Evolutionary conservation across 1,139 yeast genomes (phyloP).

Genomic region (Candida tetrigidarum): DNA sequence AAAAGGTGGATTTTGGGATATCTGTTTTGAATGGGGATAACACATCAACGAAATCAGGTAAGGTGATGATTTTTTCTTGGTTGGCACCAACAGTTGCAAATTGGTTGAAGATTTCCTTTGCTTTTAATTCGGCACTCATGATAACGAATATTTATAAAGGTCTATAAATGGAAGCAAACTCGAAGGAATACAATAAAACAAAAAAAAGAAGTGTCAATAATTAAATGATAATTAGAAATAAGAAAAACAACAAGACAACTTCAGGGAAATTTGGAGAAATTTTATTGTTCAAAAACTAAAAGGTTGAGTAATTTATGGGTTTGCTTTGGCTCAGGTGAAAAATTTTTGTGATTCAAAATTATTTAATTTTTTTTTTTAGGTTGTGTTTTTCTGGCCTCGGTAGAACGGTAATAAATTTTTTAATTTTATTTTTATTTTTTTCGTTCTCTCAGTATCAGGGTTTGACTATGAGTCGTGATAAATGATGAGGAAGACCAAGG

Average conservation of each 20-base stretch:
- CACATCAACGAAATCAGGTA: conserved; percentile 43
- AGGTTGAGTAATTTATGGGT: neutral
- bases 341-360: conserved; percentile 5
- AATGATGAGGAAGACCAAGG: neutral
- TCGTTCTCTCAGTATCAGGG: conserved; percentile 2
- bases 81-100: conserved; percentile 36
- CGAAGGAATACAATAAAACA: neutral
- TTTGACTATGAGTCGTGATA: neutral
- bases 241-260: neutral
- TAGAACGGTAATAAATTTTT: conserved; percentile 1
- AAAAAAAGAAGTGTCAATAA: neutral
- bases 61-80: conserved; percentile 27
- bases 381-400: conserved; percentile 1
- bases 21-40: conserved; percentile 49
- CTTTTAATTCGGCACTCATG: conserved; percentile 30
- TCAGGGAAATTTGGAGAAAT: conserved; percentile 2
- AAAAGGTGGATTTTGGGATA: conserved; percentile 42
- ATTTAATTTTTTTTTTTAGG: neutral
- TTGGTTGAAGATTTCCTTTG: conserved; percentile 45
- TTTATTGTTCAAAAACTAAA: neutral
- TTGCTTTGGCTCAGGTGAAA: conserved; percentile 4
- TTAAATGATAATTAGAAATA: neutral
- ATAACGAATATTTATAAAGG: conserved; percentile 1
- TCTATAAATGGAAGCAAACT: neutral
- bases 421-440: neutral